Evolutionary conservation across 805 yeast genomes (phyloP).

Genomic region (Saturnispora mendoncae): DNA sequence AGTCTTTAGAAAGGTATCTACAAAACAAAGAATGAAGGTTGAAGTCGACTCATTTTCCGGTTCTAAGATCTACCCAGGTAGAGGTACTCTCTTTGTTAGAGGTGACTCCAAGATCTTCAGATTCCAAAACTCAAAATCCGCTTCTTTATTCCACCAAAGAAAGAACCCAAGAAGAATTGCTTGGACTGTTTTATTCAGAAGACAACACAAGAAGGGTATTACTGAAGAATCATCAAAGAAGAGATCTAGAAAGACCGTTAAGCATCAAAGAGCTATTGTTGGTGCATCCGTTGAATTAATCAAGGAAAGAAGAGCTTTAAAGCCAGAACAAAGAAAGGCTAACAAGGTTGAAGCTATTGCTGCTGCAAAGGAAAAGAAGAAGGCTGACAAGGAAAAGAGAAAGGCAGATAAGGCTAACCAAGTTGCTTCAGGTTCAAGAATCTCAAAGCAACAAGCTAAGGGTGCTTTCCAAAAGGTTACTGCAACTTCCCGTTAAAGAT

Average conservation of each 20-base stretch:
- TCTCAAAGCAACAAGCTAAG: conserved; percentile 94
- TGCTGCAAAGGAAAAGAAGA: conserved; percentile 80
- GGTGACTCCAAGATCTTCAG: conserved; percentile 99
- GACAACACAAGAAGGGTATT: conserved; percentile 99
- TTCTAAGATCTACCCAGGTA: conserved; percentile 99
- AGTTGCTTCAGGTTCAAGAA: conserved; percentile 70
- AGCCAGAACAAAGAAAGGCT: conserved; percentile 98
- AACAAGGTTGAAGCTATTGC: conserved; percentile 85
- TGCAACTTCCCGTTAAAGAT: conserved; percentile 89
- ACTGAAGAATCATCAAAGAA: conserved; percentile 97
- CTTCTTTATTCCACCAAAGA: conserved; percentile 98
- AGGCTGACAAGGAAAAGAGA: conserved; percentile 89
- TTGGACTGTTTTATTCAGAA: conserved; percentile 99
- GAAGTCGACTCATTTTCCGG: conserved; percentile 99
- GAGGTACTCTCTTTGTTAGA: conserved; percentile 98
- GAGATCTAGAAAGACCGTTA: conserved; percentile 95
- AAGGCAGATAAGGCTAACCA: conserved; percentile 84
- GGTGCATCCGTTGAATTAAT: conserved; percentile 99
- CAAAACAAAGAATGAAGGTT: conserved; percentile 89
- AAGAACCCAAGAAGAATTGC: conserved; percentile 99
- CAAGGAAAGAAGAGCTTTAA: conserved; percentile 92
- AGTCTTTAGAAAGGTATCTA: background rate
- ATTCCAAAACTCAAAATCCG: conserved; percentile 96
- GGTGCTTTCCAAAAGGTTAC: conserved; percentile 97
- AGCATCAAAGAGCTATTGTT: conserved; percentile 98